phyloP scores from a whole-genome alignment of 805 yeast genomes.

The Lipomyces japonicus region DNA sequence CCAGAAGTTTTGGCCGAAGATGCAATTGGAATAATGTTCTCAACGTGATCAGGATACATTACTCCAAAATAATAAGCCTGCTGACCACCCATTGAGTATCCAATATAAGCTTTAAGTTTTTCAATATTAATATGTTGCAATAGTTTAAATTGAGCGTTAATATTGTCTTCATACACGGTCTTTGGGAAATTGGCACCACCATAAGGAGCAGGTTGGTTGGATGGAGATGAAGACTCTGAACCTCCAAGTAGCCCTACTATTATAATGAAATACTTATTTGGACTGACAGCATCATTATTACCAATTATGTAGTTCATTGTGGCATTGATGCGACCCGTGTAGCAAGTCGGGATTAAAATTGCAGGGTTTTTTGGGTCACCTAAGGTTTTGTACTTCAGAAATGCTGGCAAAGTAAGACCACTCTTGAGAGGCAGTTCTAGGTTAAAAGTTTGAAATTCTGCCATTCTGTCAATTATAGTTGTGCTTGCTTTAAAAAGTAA shows the following conservation, averaged over 20 bases:
- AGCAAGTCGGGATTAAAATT: slow-evolving; percentile 27
- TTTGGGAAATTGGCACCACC: slow-evolving; percentile 28
- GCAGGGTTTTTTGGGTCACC: slow-evolving; percentile 29
- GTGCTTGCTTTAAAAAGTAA: too few relatives aligned
- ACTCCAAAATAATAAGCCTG: slow-evolving; percentile 28
- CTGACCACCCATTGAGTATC: slow-evolving; percentile 30
- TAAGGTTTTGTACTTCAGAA: slow-evolving; percentile 27
- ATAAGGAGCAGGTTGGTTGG: slow-evolving; percentile 27
- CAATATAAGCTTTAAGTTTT: slow-evolving; percentile 25
- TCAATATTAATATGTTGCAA: slow-evolving; percentile 22
- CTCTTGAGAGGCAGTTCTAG: slow-evolving; percentile 26
- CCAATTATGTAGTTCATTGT: slow-evolving; percentile 23
- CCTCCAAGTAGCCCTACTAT: slow-evolving; percentile 28
- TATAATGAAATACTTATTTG: slow-evolving; percentile 26
- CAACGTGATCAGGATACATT: slow-evolving; percentile 24
- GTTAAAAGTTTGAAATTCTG: slow-evolving; percentile 24
- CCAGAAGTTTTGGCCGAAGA: slow-evolving; percentile 28
- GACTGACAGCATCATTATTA: slow-evolving; percentile 22
- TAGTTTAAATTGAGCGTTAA: slow-evolving; percentile 24
- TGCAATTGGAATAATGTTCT: slow-evolving; percentile 27
- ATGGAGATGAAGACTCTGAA: slow-evolving; percentile 28
- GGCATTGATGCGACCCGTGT: slow-evolving; percentile 26
- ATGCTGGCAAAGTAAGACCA: slow-evolving; percentile 25
- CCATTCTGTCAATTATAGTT: too few relatives aligned
- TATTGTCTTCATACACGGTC: slow-evolving; percentile 28